Base-by-base conservation (phyloP, 805 yeast species). In the Saccharomyces paradoxus region DNA sequence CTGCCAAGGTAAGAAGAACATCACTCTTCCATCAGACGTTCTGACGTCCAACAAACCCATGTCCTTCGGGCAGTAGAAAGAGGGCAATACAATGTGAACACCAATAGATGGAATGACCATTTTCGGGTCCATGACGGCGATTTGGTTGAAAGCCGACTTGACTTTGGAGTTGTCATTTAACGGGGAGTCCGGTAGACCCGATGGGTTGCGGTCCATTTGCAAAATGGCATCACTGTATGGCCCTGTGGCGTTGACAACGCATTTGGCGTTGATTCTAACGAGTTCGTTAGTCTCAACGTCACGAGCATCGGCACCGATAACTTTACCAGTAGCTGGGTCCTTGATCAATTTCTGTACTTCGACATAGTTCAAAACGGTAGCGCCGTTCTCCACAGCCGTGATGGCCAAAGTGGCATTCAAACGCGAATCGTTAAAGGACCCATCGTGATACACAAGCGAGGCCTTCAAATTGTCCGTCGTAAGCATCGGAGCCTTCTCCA, bases 1-100 rank as follows among this genome's bases (percentile, higher is more conserved):
- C 76, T 90, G 97, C 97, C 97, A 91, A 63, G 98, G 98, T 71
- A 91, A 77, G 77, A 92, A 91, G 75, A 91, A 91, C 87, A 92
- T 87, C 52, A 91, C 97, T 73, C 98, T 83, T 55, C 97, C 97
- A 69, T 91, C 98, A 32, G 92, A 77, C 50, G 98, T 91, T 49
- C 88, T 80, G 49, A 97, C 96, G 72, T 91, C 97, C 56, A 91
- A 78, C 59, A 91, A 77, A 59, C 98, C 98, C 79, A 89, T 81
- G 59, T 83, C 83, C 67, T 80, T 80, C 52, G 97, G 95, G 71
- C 95, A 86, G 74, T 89, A 91, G 77, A 81, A 91, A 61, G 91
- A 96, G 26, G 98, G 98, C 60, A 91, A 79, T 51, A 91, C 84
- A 65, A 91, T 80, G 72, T 91, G 98, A 50, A 89, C 96, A 73